Evolutionary conservation across 306 rosid genomes (phyloP).

Genomic region (Vigna unguiculata): DNA sequence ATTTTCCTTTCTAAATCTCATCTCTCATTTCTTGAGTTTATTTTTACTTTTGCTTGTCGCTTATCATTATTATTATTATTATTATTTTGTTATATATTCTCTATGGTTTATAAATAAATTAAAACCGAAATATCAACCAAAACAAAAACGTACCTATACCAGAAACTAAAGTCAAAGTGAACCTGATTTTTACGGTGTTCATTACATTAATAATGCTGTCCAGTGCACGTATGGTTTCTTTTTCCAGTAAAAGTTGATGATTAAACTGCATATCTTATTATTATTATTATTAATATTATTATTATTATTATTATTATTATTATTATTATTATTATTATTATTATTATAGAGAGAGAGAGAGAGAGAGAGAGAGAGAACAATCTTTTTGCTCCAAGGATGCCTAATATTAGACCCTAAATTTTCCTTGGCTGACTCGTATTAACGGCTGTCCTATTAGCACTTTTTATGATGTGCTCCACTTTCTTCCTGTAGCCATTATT

Average conservation of each 20-base stretch:
- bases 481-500: constrained; percentile 18
- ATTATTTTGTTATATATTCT: neutral
- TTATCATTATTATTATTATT: neutral
- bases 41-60: neutral
- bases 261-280: neutral
- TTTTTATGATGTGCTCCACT: constrained; percentile 37
- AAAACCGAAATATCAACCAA: neutral
- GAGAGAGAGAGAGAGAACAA: too few relatives aligned
- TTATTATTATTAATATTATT: too few relatives aligned
- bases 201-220: neutral
- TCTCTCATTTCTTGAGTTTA: neutral
- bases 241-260: constrained; percentile 14
- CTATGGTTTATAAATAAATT: neutral
- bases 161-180: neutral
- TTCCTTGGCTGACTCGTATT: constrained; percentile 2
- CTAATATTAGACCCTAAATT: neutral
- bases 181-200: neutral
- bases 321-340: too few relatives aligned
- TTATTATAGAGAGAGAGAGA: too few relatives aligned
- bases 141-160: too few relatives aligned
- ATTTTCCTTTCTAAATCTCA: neutral
- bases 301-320: too few relatives aligned
- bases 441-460: constrained; percentile 40
- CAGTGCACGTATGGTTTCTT: constrained; percentile 1
- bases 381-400: too few relatives aligned